Conservation (phyloP, 768 basidiomycete genomes). For the Lentinula sp. region DNA sequence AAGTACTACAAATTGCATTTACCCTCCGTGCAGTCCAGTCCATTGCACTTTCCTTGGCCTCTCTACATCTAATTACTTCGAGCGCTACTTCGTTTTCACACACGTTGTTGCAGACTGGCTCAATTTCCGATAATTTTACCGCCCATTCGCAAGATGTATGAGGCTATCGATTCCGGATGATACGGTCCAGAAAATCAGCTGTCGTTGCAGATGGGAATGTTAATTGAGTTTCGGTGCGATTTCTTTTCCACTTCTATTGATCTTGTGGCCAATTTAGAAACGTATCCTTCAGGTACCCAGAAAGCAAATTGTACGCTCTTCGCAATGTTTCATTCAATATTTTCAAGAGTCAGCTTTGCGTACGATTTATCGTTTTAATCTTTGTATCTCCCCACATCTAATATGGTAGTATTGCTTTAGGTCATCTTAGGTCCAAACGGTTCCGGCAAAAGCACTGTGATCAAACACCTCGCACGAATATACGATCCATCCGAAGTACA, state of each 20-base stretch:
- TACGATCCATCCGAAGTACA: slow-evolving; percentile 66
- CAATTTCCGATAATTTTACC: slow-evolving; percentile 47
- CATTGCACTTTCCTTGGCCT: slow-evolving; percentile 61
- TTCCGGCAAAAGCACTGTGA: slow-evolving; percentile 74
- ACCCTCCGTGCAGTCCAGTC: slow-evolving; percentile 57
- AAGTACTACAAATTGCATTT: slow-evolving; percentile 62
- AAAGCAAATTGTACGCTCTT: slow-evolving; percentile 45
- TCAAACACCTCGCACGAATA: slow-evolving; percentile 66
- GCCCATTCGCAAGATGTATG: slow-evolving; percentile 58
- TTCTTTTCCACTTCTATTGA: slow-evolving; percentile 8
- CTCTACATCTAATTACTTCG: slow-evolving; percentile 53
- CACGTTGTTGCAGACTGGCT: slow-evolving; percentile 47
- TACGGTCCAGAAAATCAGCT: slow-evolving; percentile 39
- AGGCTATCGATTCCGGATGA: slow-evolving; percentile 56
- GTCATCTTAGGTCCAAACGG: slow-evolving; percentile 77
- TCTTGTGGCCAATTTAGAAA: slow-evolving; percentile 31
- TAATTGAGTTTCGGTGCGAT: slow-evolving; percentile 56
- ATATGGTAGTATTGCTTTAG: slow-evolving; percentile 24
- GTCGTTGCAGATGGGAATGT: slow-evolving; percentile 39
- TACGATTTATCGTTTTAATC: slow-evolving; percentile 24
- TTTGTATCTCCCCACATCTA: background rate
- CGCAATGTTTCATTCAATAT: slow-evolving; percentile 65
- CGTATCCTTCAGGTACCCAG: slow-evolving; percentile 69
- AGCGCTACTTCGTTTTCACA: slow-evolving; percentile 45
- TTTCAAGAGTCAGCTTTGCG: slow-evolving; percentile 66